phyloP scores from a whole-genome alignment of 768 basidiomycete genomes.

The Mrakia frigida region DNA sequence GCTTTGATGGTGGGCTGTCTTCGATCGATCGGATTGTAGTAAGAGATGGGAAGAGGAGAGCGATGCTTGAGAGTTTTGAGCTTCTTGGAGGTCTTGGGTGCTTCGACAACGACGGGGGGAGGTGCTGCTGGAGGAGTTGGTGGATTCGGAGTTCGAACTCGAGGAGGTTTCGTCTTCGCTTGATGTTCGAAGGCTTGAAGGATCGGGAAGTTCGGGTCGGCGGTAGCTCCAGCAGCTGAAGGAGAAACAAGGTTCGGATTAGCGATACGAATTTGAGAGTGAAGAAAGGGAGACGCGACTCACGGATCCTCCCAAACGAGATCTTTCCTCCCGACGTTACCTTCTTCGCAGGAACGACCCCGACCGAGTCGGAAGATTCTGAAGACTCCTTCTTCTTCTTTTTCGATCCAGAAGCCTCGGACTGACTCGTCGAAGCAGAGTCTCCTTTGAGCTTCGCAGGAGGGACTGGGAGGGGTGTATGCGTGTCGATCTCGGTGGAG shows the following conservation, averaged over 20 bases:
- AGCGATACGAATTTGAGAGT: background rate
- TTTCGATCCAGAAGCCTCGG: background rate
- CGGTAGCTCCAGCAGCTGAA: background rate
- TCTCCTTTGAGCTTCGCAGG: background rate
- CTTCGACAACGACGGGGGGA: too few relatives aligned
- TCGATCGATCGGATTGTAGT: background rate
- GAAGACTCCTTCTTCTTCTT: background rate
- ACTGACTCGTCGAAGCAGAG: background rate
- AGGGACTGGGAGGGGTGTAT: background rate
- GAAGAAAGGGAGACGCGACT: background rate
- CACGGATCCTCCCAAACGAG: constrained; percentile 3
- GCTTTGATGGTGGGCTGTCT: background rate
- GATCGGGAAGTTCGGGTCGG: background rate
- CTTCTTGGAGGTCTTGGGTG: background rate
- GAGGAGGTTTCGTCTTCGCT: constrained; percentile 2
- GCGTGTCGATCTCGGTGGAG: background rate
- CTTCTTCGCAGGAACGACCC: constrained; percentile 1
- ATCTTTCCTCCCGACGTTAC: background rate
- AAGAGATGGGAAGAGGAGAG: background rate
- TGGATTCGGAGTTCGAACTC: background rate
- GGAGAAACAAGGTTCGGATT: background rate
- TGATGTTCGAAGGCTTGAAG: background rate
- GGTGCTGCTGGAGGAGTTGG: background rate
- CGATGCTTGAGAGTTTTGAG: background rate
- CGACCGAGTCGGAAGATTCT: background rate